Base-by-base conservation (phyloP, 176 grass and related monocot species). In the Areca catechu region DNA sequence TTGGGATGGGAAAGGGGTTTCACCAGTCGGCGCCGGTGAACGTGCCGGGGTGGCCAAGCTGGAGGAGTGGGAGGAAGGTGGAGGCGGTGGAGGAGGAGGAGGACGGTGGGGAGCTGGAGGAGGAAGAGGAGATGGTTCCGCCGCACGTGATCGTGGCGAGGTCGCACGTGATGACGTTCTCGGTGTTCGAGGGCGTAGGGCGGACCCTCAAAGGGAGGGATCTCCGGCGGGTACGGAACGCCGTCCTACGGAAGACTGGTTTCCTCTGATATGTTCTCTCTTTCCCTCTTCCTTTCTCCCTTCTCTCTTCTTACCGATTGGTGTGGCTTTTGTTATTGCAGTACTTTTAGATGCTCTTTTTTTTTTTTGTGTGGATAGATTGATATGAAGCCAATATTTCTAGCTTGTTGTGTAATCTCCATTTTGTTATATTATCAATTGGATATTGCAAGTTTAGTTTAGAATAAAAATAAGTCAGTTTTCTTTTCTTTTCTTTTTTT, bases 11-110 rank as follows among this genome's bases (percentile, higher is more conserved):
- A 43, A 43, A 71, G 16, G 68, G 65, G 62, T 79, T 51, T 62
- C 68, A 79, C 54, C 84, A 88, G 56, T 94, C 89, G 0, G 89
- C 89, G 4, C 89, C 89, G 15, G 50, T 94, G 22, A 77, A 69
- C 57, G 77, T 94, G 17, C 84, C 89, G 19, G 84, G 61, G 57
- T 94, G 90, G 85, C 67, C 79, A 20, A 76, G 43, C 75, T 61
- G 69, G 15, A 72, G 28, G 61, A 20, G 55, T 19, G 20, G 51
- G 16, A 43, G 24, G 80, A 73, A 5, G 29, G 28, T 37, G 51
- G 17, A 21, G 15, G 80, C 62, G 4, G 71, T 9, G 14, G 66
- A 57, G 30, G 29, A 20, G n/a, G n/a, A n/a, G n/a, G n/a, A n/a
- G n/a, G n/a, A n/a, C n/a, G n/a, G n/a, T 2, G 22, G 50, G 3